Base-by-base conservation (phyloP, 352 stramenopile species). In the Phytopythium delawarense region DNA sequence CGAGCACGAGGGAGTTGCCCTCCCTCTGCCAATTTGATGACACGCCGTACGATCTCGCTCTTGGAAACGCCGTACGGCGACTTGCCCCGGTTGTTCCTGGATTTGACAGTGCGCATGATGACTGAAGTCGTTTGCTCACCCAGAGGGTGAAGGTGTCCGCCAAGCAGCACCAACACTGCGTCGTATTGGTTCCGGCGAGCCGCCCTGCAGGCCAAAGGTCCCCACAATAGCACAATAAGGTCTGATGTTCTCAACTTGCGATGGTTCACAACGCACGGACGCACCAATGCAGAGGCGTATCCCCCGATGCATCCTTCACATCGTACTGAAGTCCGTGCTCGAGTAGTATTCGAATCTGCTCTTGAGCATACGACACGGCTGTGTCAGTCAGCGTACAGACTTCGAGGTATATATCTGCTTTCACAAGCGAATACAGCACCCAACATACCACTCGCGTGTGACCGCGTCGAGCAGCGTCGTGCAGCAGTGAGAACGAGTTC, bases 251-350 rank as follows among this genome's bases (percentile, higher is more conserved):
- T 32, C 5, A 7, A 32, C 2, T 32, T 32, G 28, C 28, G 4
- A 7, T 32, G 28, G 5, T 7, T 3, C 28, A 7, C 28, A 40
- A 40, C 35, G 1, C 8, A 40, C 8, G 32, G 20, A 23, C 75
- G 3, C 60, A 91, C 82, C 82, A 92, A 62, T 92, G 80, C 8
- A 92, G 62, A 2, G 80, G 80, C 18, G 78, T 88, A 40, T 92
- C 82, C 18, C 80, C 80, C 37, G 59, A 64, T 54, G 59, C 73
- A 59, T 92, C 82, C 7, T 66, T 61, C 21, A 79, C 42, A 48
- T 82, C 72, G 37, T 72, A 71, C 12, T 63, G 59, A 52, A 91
- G 62, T 11, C 76, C 78, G 6, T 70, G 63, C 32, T 78, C 62
- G 0, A 91, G 53, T 16, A 91, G 53, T 21, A 85, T 60, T 6